Base-by-base conservation (phyloP, 2,329 filamentous ascomycete genomes). In the Colletotrichum filicis region DNA sequence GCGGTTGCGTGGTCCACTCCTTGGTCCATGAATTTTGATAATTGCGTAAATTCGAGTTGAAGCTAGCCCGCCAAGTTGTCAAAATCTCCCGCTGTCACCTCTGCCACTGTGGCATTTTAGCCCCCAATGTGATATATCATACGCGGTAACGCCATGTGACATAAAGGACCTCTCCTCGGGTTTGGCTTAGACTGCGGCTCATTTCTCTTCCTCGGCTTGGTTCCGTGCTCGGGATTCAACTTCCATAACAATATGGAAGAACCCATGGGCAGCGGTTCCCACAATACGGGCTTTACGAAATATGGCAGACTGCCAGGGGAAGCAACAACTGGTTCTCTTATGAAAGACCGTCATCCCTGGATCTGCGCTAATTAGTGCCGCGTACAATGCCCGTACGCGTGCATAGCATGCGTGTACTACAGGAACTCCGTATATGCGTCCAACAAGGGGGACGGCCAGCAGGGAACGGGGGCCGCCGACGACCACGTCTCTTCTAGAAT, bases 361-460 rank as follows among this genome's bases (percentile, higher is more conserved):
- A 22, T 14, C 26, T 61, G 70, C 70, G 70, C 70, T 73, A 65
- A 73, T 70, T 73, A 73, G 66, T 60, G 35, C 55, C 42, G 16
- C 52, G 49, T 49, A 42, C 69, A 26, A 42, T 46, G 16, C 22
- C 59, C 16, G n/a, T 49, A 55, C 26, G 6, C 24, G 16, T n/a
- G 49, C 64, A 55, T 56, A 56, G 49, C 16, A 4, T 32, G 14
- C 6, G 37, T 49, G 12, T 32, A 24, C 26, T 11, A 30, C 8
- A 22, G 6, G 5, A 16, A 16, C 26, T 24, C n/a, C n/a, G 52
- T 55, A 55, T 14, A 28, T 19, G 46, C 9, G 32, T 19, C n/a
- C 63, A 22, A 37, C 37, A 42, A 32, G 56, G 68, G 22, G 42
- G 19, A 9, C 42, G 8, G 28, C 12, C 30, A 59, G 62, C 53